Evolutionary conservation across 208 protist species (phyloP), one percentile per base, ranked within the genome.

Genomic region (Angomonas deanei): DNA sequence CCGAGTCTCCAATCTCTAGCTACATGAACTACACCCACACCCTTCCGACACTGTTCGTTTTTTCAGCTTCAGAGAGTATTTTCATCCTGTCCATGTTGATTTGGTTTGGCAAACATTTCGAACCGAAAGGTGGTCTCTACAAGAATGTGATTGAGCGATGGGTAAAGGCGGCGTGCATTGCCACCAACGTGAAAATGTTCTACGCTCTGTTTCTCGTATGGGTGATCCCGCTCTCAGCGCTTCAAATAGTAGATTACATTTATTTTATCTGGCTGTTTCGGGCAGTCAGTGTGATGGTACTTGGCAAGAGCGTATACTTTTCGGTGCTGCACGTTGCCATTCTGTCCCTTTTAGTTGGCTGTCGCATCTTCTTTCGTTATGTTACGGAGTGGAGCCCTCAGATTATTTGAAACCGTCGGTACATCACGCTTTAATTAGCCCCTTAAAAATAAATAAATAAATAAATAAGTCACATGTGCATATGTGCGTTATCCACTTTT

Each of bases 161-260:
- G 85, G 78, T 83, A 26, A 64, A 70, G 21, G 74, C 74, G 34
- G 78, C 85, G 1, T 76, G 74, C 19, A 52, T 92, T 19, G 85
- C 80, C 0, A 74, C 78, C 33, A 75, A 65, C 28, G 73, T 72
- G 13, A 91, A 92, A 62, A 59, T 90, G 0, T 68, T 74, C 13
- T 91, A 90, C 54, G 21, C 73, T 15, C 66, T 91, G 8, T 95
- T 95, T 57, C 64, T 95, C 36, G 78, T 91, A 0, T 95, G 89
- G 86, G 57, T 64, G 36, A 86, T 91, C 33, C 84, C 89, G 17
- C 70, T 77, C 2, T 67, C 70, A 13, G 57, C 92, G 31, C 77
- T 90, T 24, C 64, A 66, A 11, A 72, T 90, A 23, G 80, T 91
- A 0, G 89, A 95, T 50, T 68, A 79, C 52, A 42, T 88, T 50